Evolutionary conservation across 352 stramenopile species (phyloP).

Genomic region (Phytophthora chlamydospora): DNA sequence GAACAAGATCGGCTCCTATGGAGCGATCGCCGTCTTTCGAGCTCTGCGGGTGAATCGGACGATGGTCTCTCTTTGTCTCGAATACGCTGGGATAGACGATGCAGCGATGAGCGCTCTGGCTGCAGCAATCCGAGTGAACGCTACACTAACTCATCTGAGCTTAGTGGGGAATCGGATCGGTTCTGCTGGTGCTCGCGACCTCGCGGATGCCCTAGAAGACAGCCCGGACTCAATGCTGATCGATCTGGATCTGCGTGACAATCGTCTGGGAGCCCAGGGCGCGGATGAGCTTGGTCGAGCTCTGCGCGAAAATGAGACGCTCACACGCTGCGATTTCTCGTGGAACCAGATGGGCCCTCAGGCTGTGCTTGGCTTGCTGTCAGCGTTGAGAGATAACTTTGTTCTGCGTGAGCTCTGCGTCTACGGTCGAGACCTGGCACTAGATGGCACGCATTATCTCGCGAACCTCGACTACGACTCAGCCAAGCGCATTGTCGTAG

Average conservation of each 20-base stretch:
- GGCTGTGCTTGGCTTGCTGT: slow-evolving; percentile 49
- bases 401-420: slow-evolving; percentile 55
- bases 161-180: slow-evolving; percentile 62
- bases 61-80: slow-evolving; percentile 55
- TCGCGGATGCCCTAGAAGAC: slow-evolving; percentile 66
- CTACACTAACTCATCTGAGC: slow-evolving; percentile 58
- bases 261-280: slow-evolving; percentile 54
- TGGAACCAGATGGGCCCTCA: slow-evolving; percentile 65
- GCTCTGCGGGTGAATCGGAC: slow-evolving; percentile 56
- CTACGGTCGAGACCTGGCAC: slow-evolving; percentile 57
- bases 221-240: slow-evolving; percentile 67
- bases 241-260: slow-evolving; percentile 61
- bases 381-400: slow-evolving; percentile 61
- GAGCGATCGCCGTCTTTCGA: slow-evolving; percentile 56
- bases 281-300: slow-evolving; percentile 46
- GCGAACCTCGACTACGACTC: slow-evolving; percentile 67
- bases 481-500: slow-evolving; percentile 49
- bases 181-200: slow-evolving; percentile 46
- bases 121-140: slow-evolving; percentile 66
- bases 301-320: slow-evolving; percentile 74
- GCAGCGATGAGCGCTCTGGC: slow-evolving; percentile 55
- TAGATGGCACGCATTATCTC: slow-evolving; percentile 45
- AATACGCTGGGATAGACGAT: slow-evolving; percentile 58
- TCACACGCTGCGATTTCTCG: slow-evolving; percentile 66
- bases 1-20: slow-evolving; percentile 32